These are phyloP conservation scores for Noccaea caerulescens DNA, from an alignment of 345 rosid species.

Conservation along the genomic window DNA sequence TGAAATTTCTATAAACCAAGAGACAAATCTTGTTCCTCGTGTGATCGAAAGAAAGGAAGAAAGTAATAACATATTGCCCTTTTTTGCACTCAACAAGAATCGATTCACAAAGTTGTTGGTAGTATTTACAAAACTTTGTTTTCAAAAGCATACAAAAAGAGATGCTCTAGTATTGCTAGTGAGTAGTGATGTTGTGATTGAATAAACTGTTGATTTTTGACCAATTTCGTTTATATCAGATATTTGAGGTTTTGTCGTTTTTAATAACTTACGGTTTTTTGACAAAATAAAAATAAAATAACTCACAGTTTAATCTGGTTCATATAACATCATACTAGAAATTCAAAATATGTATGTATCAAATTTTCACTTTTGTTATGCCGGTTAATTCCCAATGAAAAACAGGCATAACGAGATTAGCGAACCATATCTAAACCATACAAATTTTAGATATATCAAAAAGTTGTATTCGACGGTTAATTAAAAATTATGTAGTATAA, in stretches of 20 bases:
- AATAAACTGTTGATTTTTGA: neutral
- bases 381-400: too few relatives aligned
- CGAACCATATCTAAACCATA: too few relatives aligned
- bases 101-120: constrained; percentile 27
- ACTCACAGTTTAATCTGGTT: too few relatives aligned
- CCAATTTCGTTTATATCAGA: neutral
- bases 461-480: too few relatives aligned
- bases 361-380: too few relatives aligned
- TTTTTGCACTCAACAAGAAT: constrained; percentile 27
- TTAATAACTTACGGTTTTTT: neutral
- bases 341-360: too few relatives aligned
- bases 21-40: constrained; percentile 35
- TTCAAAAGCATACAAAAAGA: constrained; percentile 12
- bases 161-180: constrained; percentile 32
- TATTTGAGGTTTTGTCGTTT: constrained; percentile 6
- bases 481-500: too few relatives aligned
- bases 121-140: constrained; percentile 17
- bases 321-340: too few relatives aligned
- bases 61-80: constrained; percentile 17
- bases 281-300: too few relatives aligned
- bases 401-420: too few relatives aligned
- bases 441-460: too few relatives aligned
- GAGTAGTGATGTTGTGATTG: constrained; percentile 20
- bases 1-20: constrained; percentile 40
- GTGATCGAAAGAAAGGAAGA: constrained; percentile 19